These are phyloP conservation scores for Xylaria scruposa DNA, from an alignment of 495 filamentous ascomycete genomes.

Conservation along the genomic window DNA sequence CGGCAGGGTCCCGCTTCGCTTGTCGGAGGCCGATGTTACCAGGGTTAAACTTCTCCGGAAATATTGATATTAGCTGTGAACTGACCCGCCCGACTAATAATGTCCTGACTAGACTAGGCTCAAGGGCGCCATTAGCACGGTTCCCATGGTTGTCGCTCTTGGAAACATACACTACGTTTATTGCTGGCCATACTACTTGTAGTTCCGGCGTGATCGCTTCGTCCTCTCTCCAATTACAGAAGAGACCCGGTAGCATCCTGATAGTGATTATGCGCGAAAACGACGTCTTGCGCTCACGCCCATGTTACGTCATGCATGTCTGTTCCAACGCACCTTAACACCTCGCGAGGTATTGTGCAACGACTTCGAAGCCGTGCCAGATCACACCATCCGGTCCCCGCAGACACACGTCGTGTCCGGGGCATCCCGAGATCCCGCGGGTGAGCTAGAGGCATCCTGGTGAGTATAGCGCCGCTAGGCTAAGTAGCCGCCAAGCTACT, in stretches of 20 bases:
- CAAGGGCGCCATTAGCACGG: conserved; percentile 62
- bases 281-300: not conserved
- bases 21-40: not conserved
- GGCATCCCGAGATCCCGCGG: not conserved
- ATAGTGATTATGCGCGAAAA: not conserved
- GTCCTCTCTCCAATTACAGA: not conserved
- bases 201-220: not conserved
- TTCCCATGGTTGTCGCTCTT: not conserved
- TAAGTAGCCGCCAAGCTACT: not conserved
- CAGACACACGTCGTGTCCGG: not conserved
- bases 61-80: conserved; percentile 3
- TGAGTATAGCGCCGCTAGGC: not conserved
- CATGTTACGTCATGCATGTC: conserved; percentile 11
- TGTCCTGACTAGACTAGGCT: not conserved
- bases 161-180: not conserved
- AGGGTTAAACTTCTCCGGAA: not conserved
- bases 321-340: not conserved
- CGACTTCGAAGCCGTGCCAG: not conserved
- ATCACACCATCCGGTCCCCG: not conserved
- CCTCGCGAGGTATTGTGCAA: not conserved
- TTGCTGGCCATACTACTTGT: not conserved
- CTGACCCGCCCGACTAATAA: not conserved
- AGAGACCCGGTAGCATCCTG: not conserved
- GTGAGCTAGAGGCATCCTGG: not conserved
- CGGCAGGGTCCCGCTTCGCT: not conserved